These are phyloP conservation scores for Voacanga thouarsii DNA, from an alignment of 257 asterid species.

Conservation along the genomic window DNA sequence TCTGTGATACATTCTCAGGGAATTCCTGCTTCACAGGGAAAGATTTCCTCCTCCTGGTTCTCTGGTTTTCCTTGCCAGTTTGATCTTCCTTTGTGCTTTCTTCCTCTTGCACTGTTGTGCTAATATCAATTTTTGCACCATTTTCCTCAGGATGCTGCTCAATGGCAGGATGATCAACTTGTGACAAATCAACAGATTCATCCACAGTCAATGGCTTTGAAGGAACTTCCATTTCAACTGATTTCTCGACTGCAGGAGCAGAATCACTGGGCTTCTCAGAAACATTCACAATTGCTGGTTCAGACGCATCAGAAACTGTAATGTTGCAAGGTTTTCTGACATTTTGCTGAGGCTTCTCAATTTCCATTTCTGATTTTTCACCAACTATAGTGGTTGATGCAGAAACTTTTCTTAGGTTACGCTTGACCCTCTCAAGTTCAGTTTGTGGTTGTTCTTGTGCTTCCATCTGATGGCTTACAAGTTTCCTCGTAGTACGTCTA, in stretches of 20 bases:
- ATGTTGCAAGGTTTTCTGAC: slow-evolving; percentile 27
- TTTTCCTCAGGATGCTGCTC: slow-evolving; percentile 45
- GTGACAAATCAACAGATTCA: slow-evolving; percentile 35
- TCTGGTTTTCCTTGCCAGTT: slow-evolving; percentile 55
- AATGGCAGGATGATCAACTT: slow-evolving; percentile 33
- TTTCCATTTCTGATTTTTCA: slow-evolving; percentile 52
- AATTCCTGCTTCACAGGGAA: slow-evolving; percentile 71
- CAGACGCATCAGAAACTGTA: slow-evolving; percentile 38
- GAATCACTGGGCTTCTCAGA: slow-evolving; percentile 25
- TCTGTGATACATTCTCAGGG: slow-evolving; percentile 64
- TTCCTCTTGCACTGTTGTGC: slow-evolving; percentile 37
- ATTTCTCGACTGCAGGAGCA: slow-evolving; percentile 28
- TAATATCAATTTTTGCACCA: slow-evolving; percentile 36
- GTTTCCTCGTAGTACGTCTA: slow-evolving; percentile 52
- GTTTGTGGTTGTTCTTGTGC: slow-evolving; percentile 54
- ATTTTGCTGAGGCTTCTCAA: slow-evolving; percentile 45
- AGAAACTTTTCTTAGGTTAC: slow-evolving; percentile 46
- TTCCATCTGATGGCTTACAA: slow-evolving; percentile 47
- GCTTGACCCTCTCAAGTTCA: slow-evolving; percentile 42
- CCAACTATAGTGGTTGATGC: slow-evolving; percentile 45
- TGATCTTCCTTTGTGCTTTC: slow-evolving; percentile 49
- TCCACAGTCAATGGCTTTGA: slow-evolving; percentile 29
- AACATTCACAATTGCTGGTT: slow-evolving; percentile 30
- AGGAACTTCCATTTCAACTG: slow-evolving; percentile 30
- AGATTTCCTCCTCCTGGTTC: slow-evolving; percentile 63